Conservation (phyloP, 2,329 filamentous ascomycete species). For the Stemphylium vesicarium region DNA sequence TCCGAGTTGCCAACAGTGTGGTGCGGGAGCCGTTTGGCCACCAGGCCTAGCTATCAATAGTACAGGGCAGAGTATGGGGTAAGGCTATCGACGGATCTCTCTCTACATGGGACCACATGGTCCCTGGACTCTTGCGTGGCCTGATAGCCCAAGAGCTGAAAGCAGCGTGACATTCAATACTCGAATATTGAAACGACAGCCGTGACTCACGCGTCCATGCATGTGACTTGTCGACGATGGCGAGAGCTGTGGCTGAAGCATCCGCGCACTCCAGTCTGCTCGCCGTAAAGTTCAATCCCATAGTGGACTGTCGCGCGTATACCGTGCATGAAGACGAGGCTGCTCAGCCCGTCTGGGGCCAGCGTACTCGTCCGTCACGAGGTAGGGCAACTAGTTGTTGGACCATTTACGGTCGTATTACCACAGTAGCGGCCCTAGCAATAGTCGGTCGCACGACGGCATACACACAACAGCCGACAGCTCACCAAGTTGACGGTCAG, state of each 20-base stretch:
- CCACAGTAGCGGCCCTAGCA: slow-evolving; percentile 1
- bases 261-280: slow-evolving; percentile 1
- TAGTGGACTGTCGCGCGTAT: slow-evolving; percentile 4
- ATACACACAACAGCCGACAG: slow-evolving; percentile 3
- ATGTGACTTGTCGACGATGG: slow-evolving; percentile 23
- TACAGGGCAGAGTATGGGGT: slow-evolving; percentile 13
- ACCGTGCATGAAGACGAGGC: slow-evolving; percentile 7
- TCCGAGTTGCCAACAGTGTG: slow-evolving; percentile 10
- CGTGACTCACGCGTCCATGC: slow-evolving; percentile 18
- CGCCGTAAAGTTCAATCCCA: not conserved
- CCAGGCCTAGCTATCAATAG: slow-evolving; percentile 23
- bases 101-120: slow-evolving; percentile 9
- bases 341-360: slow-evolving; percentile 8
- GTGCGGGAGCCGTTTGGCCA: slow-evolving; percentile 24
- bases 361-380: slow-evolving; percentile 1
- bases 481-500: slow-evolving; percentile 8
- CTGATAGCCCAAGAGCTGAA: slow-evolving; percentile 22
- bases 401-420: slow-evolving; percentile 3
- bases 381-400: slow-evolving; percentile 3
- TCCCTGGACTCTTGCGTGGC: slow-evolving; percentile 27
- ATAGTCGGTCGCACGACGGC: slow-evolving; percentile 3
- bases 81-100: slow-evolving; percentile 9
- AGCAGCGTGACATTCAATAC: slow-evolving; percentile 9
- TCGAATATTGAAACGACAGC: slow-evolving; percentile 5
- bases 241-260: slow-evolving; percentile 30